phyloP scores from a whole-genome alignment of 1,284 basidiomycete species.

The Cutaneotrichosporon cyanovorans region DNA sequence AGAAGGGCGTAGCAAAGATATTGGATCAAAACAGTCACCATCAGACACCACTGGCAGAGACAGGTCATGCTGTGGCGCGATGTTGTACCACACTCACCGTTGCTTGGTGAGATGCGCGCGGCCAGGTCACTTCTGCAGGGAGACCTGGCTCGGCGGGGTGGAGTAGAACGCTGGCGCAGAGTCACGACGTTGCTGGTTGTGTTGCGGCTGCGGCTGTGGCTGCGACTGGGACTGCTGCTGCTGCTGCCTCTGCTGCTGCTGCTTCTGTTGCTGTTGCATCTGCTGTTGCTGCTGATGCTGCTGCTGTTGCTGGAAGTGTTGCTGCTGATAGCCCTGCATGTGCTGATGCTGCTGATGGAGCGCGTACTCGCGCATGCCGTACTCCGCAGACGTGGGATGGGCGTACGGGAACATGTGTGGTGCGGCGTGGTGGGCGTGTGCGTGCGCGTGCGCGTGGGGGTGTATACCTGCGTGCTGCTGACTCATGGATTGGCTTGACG shows the following conservation, averaged over 20 bases:
- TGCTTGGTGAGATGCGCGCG: no score
- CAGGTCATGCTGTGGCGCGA: no score
- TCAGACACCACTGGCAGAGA: no score
- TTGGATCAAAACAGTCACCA: no score
- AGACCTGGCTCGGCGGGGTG: background rate
- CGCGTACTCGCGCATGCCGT: background rate
- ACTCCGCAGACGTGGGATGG: background rate
- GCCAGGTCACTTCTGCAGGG: background rate
- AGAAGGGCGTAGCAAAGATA: no score
- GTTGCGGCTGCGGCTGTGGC: no score
- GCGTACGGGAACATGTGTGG: no score
- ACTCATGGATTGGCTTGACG: no score
- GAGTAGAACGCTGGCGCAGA: background rate
- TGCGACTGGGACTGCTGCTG: no score
- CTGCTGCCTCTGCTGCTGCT: background rate
- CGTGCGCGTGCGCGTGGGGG: background rate
- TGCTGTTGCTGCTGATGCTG: background rate
- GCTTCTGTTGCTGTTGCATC: background rate
- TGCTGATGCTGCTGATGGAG: background rate
- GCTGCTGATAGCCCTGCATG: background rate
- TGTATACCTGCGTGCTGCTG: no score
- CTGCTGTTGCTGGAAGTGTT: no score
- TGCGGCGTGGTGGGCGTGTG: slow-evolving; percentile 1
- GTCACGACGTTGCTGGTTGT: background rate
- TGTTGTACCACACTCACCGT: no score